Evolutionary conservation across 75 land plant genomes (phyloP), one percentile per base, ranked within the genome.

Genomic region (Picea sitchensis): DNA sequence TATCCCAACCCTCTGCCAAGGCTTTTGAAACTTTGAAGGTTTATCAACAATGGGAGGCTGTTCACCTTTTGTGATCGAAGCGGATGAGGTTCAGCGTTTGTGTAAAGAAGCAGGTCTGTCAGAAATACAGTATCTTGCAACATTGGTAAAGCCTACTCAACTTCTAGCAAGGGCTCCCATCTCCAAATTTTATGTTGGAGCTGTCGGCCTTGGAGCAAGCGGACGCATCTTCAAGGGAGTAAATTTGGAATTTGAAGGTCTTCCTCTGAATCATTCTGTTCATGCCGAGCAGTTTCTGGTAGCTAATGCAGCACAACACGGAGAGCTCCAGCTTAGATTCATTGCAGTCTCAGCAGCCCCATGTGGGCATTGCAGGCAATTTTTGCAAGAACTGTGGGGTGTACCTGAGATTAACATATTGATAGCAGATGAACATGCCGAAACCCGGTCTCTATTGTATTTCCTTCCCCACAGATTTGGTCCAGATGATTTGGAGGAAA

Each of bases 361-460:
- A 30, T 98, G 99, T 82, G 99, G 99, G 79, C 99, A 98, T 81
- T 98, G 99, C 88, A 88, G 98, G 81, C 99, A 98, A 80, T 98
- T 98, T 83, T 83, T 98, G 51, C 99, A 98, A 80, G 99, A 98
- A 77, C 20, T 98, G 77, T 84, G 94, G 31, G 77, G 57, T 73
- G 89, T 92, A 18, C 59, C 86, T 51, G 81, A 87, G 65, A 81
- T 98, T 68, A 61, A 79, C 47, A 81, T 98, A 83, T 78, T 86
- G 78, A 83, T 96, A 79, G 85, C 88, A 31, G 80, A 81, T 26
- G 41, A 31, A 17, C 23, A 44, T 59, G 31, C 63, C 57, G 85
- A 84, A 79, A 78, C 82, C 71, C 18, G 81, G 87, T 6, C 80
- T 98, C n/a, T 81, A 86, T 0, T 34, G 83, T 36, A 77, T 92